phyloP scores from a whole-genome alignment of 495 filamentous ascomycete genomes.

The Trichocladium antarcticum region DNA sequence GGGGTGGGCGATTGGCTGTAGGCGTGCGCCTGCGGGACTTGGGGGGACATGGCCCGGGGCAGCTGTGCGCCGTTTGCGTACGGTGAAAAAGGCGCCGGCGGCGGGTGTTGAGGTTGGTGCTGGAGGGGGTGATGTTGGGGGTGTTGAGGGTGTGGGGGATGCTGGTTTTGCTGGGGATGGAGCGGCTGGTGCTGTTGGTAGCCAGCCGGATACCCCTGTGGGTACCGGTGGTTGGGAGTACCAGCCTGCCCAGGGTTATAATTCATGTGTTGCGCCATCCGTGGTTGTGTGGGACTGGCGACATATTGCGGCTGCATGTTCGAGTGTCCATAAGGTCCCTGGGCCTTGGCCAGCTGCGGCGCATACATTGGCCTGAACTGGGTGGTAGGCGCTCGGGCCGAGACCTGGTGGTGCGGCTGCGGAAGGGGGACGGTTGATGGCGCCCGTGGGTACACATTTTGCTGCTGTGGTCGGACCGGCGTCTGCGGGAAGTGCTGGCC shows the following conservation, averaged over 20 bases:
- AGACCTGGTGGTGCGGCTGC: slow-evolving; percentile 21
- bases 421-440: slow-evolving; percentile 25
- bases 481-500: slow-evolving; percentile 36
- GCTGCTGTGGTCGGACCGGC: slow-evolving; percentile 29
- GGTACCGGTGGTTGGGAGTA: slow-evolving; percentile 23
- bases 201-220: slow-evolving; percentile 17
- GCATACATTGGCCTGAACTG: slow-evolving; percentile 32
- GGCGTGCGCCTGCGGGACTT: slow-evolving; percentile 20
- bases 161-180: slow-evolving; percentile 24
- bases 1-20: slow-evolving; percentile 25
- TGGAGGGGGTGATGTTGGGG: background rate
- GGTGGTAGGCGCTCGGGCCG: slow-evolving; percentile 21
- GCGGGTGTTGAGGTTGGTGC: slow-evolving; percentile 15
- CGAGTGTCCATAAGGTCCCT: slow-evolving; percentile 30
- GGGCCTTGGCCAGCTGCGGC: slow-evolving; percentile 28
- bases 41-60: slow-evolving; percentile 27
- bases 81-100: slow-evolving; percentile 15
- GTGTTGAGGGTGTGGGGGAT: slow-evolving; percentile 17
- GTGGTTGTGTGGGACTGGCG: slow-evolving; percentile 28
- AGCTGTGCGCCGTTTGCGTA: slow-evolving; percentile 28
- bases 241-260: slow-evolving; percentile 23
- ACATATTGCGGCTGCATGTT: slow-evolving; percentile 30
- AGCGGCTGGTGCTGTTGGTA: slow-evolving; percentile 24
- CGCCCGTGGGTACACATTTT: slow-evolving; percentile 24
- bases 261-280: slow-evolving; percentile 22